Conservation (phyloP, 495 filamentous ascomycete genomes). For the Aspergillus carlsbadensis region DNA sequence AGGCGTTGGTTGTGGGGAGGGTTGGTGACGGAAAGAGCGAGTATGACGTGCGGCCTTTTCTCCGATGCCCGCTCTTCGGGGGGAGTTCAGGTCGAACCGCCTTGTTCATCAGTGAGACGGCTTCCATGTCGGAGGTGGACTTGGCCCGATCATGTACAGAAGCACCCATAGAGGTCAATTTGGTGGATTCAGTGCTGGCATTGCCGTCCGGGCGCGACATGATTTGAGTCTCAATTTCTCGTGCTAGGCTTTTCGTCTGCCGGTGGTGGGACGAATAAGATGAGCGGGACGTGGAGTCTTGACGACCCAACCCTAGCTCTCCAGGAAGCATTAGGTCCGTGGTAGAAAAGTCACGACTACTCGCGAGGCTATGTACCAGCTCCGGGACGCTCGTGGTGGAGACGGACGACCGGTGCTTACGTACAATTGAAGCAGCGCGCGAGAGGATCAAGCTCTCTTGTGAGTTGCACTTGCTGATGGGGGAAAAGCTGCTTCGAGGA, state of each 20-base stretch:
- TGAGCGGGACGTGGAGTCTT: conserved; percentile 16
- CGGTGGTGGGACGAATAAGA: conserved; percentile 33
- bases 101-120: conserved; percentile 8
- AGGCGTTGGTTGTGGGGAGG: conserved; percentile 14
- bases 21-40: conserved; percentile 42
- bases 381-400: conserved; percentile 59
- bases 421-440: conserved; percentile 46
- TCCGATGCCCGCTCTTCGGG: conserved; percentile 12
- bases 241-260: conserved; percentile 42
- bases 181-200: conserved; percentile 25
- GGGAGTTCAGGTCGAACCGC: conserved; percentile 11
- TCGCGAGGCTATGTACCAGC: conserved; percentile 48
- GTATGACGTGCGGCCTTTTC: conserved; percentile 41
- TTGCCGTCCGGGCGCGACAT: conserved; percentile 29
- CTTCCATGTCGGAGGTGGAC: conserved; percentile 36
- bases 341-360: conserved; percentile 44
- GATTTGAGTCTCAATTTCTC: conserved; percentile 29
- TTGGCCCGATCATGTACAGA: conserved; percentile 37
- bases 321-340: conserved; percentile 31
- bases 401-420: conserved; percentile 54
- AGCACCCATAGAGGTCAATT: conserved; percentile 10
- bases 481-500: conserved; percentile 53
- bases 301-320: conserved; percentile 27
- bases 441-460: conserved; percentile 56
- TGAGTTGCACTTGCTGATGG: conserved; percentile 58